These are phyloP conservation scores for Annulohypoxylon truncatum DNA, from an alignment of 2,329 filamentous ascomycete species.

Conservation along the genomic window DNA sequence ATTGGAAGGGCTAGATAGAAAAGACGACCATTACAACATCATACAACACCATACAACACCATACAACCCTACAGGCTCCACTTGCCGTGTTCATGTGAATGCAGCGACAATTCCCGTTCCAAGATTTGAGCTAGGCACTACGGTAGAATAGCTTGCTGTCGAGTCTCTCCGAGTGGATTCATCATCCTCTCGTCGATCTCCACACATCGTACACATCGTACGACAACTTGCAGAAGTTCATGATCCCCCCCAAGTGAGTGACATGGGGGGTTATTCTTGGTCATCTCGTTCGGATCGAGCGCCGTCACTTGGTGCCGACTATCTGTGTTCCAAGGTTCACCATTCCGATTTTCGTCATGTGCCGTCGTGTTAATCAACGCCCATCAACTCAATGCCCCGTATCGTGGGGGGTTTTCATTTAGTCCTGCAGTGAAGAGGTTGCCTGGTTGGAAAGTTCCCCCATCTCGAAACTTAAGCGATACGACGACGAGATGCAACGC, in stretches of 20 bases:
- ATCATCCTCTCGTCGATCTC: conserved; percentile 36
- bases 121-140: conserved; percentile 31
- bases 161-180: conserved; percentile 31
- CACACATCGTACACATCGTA: conserved; percentile 39
- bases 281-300: conserved; percentile 26
- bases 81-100: conserved; percentile 39
- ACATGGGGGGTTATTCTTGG: conserved; percentile 35
- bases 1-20: conserved; percentile 13
- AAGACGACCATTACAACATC: neutral
- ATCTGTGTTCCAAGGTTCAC: conserved; percentile 31
- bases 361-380: conserved; percentile 37
- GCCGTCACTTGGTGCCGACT: conserved; percentile 32
- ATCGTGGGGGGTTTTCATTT: conserved; percentile 40
- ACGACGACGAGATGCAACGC: conserved; percentile 37
- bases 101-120: conserved; percentile 32
- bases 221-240: conserved; percentile 36
- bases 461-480: conserved; percentile 38
- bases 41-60: neutral
- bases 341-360: conserved; percentile 35
- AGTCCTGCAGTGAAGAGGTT: conserved; percentile 18
- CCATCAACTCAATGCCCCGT: conserved; percentile 27
- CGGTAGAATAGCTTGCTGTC: conserved; percentile 34
- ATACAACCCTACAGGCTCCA: conserved; percentile 23
- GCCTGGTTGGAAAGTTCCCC: conserved; percentile 32
- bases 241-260: conserved; percentile 28